Conservation (phyloP, 208 protist species). For the Leishmania mexicana region DNA sequence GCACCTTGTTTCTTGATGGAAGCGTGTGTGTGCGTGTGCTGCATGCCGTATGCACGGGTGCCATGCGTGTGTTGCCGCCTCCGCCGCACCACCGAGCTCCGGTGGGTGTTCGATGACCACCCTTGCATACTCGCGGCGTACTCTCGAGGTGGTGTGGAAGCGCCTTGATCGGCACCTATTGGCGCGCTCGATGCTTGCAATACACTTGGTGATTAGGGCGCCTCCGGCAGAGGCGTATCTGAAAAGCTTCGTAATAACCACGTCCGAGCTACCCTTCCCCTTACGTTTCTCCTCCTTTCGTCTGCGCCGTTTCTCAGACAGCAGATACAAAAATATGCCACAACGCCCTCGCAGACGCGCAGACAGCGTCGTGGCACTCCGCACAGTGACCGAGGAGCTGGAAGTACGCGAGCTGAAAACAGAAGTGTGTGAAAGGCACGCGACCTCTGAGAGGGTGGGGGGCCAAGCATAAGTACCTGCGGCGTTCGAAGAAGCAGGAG, state of each 20-base stretch:
- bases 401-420: too few relatives aligned
- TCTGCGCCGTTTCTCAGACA: background rate
- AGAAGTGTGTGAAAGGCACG: too few relatives aligned
- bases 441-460: background rate
- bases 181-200: background rate
- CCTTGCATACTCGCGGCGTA: background rate
- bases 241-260: too few relatives aligned
- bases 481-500: background rate
- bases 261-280: too few relatives aligned
- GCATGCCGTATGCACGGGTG: background rate
- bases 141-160: background rate
- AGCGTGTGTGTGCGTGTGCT: background rate
- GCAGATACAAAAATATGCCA: background rate
- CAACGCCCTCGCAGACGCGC: background rate
- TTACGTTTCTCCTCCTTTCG: too few relatives aligned
- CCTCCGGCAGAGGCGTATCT: background rate
- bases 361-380: background rate
- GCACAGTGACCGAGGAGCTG: too few relatives aligned
- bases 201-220: background rate
- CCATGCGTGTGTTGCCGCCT: background rate
- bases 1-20: background rate
- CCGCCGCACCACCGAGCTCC: background rate
- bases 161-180: background rate
- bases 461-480: background rate
- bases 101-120: background rate